These are phyloP conservation scores for Plasmodium vivax DNA, from an alignment of 169 alveolate species.

Conservation along the genomic window DNA sequence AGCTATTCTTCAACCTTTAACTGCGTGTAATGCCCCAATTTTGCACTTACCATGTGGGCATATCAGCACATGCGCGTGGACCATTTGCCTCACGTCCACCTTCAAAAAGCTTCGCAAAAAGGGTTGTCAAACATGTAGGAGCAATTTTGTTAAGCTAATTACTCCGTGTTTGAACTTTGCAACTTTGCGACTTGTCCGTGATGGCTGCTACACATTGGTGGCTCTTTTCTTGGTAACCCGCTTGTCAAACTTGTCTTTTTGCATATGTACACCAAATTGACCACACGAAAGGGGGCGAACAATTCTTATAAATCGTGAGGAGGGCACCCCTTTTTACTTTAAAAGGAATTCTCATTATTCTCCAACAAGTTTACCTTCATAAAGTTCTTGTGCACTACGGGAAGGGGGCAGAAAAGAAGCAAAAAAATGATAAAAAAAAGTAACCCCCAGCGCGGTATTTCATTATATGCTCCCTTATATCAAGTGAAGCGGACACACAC, in stretches of 20 bases:
- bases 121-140: neutral
- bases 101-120: neutral
- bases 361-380: constrained; percentile 62
- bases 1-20: neutral
- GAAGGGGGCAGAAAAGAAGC: neutral
- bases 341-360: constrained; percentile 39
- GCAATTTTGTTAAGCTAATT: neutral
- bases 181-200: neutral
- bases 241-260: neutral
- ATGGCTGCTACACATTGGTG: neutral
- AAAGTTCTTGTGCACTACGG: constrained; percentile 55
- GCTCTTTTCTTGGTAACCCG: neutral
- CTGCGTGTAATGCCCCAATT: neutral
- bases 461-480: neutral
- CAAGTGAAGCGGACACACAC: neutral
- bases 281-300: neutral
- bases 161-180: neutral
- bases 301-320: neutral
- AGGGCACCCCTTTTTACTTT: neutral
- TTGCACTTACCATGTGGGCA: neutral
- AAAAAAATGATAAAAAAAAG: neutral
- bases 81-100: neutral
- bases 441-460: neutral
- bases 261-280: neutral
- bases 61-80: neutral